These are phyloP conservation scores for Candida neerlandica DNA, from an alignment of 1,139 yeast species.

Conservation along the genomic window DNA sequence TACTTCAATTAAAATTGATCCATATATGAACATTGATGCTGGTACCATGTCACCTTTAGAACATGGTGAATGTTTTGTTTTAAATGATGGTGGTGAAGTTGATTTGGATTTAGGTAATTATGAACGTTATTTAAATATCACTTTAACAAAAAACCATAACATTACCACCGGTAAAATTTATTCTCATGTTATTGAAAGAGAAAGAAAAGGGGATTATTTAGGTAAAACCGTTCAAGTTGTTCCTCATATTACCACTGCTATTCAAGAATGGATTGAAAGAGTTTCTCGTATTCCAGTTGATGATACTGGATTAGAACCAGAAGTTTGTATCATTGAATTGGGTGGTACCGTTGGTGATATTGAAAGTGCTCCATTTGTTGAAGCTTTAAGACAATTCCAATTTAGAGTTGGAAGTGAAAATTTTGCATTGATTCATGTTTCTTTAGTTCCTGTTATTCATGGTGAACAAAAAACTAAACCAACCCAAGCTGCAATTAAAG, in stretches of 20 bases:
- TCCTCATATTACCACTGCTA: constrained; percentile 95
- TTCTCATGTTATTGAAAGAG: constrained; percentile 90
- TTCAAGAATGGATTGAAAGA: constrained; percentile 97
- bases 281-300: constrained; percentile 93
- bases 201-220: constrained; percentile 94
- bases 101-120: constrained; percentile 97
- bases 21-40: constrained; percentile 98
- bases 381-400: constrained; percentile 98
- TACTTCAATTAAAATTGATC: constrained; percentile 97
- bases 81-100: constrained; percentile 98
- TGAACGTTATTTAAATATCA: constrained; percentile 92
- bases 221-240: constrained; percentile 99
- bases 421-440: constrained; percentile 94
- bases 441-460: constrained; percentile 94
- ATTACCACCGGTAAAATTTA: constrained; percentile 98
- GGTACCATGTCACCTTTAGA: constrained; percentile 99
- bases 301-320: constrained; percentile 84
- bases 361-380: constrained; percentile 98
- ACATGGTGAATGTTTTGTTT: constrained; percentile 97
- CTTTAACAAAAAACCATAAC: constrained; percentile 91
- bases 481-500: constrained; percentile 98
- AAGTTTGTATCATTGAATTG: constrained; percentile 91
- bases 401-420: constrained; percentile 93
- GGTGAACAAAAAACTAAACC: constrained; percentile 99
- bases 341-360: constrained; percentile 99